Percentiles rank a stretch among this genome's conserved stretches.
These are phyloP conservation scores for Paspalum notatum DNA, from an alignment of 176 grass and related monocot genomes.

Conservation along the genomic window DNA sequence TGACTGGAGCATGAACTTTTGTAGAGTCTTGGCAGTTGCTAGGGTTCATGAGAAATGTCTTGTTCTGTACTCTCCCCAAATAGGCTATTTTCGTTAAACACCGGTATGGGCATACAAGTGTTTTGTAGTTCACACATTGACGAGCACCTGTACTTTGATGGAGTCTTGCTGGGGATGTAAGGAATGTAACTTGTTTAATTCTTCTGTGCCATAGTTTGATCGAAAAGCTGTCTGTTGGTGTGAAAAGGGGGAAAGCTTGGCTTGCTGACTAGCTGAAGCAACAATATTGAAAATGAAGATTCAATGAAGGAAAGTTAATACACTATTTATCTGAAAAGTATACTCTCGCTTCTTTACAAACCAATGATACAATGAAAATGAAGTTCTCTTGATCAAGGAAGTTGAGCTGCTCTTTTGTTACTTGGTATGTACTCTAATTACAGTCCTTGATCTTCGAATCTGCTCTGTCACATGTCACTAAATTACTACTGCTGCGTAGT, in stretches of 20 bases:
- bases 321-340: background rate
- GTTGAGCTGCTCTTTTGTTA: background rate
- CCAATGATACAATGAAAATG: background rate
- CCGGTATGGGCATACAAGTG: background rate
- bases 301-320: background rate
- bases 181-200: background rate
- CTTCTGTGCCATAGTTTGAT: background rate
- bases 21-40: background rate
- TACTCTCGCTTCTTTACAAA: conserved; percentile 2
- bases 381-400: background rate
- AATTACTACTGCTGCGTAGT: background rate
- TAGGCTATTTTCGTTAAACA: conserved; percentile 9
- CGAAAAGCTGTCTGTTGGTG: background rate
- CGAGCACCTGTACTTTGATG: background rate
- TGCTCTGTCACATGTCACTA: background rate
- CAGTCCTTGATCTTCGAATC: background rate
- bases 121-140: background rate
- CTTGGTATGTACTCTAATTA: background rate
- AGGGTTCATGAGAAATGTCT: conserved; percentile 1
- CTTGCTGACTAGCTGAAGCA: background rate
- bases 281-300: conserved; percentile 2
- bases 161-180: background rate
- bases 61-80: conserved; percentile 16
- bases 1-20: conserved; percentile 15
- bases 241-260: background rate